These are phyloP conservation scores for Wickerhamiella dianesei DNA, from an alignment of 805 yeast genomes.

Conservation along the genomic window DNA sequence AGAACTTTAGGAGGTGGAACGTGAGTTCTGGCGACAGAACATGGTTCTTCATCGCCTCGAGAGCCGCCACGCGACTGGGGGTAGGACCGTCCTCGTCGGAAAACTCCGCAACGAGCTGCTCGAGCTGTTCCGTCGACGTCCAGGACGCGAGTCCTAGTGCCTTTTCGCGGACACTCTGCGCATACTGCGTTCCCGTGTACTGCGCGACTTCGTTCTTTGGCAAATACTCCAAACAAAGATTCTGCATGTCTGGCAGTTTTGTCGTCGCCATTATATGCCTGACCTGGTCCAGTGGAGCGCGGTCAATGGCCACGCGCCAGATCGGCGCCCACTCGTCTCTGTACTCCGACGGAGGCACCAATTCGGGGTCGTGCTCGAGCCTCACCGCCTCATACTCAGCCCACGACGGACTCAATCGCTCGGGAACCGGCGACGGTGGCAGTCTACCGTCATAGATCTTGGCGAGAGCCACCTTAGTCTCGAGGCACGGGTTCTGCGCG, in stretches of 20 bases:
- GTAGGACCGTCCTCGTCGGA: slow-evolving; percentile 34
- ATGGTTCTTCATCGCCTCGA: slow-evolving; percentile 27
- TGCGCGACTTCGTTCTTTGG: slow-evolving; percentile 3
- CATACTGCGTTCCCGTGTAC: slow-evolving; percentile 5
- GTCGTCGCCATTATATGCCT: neutral
- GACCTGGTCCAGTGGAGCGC: neutral
- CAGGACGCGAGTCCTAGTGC: neutral
- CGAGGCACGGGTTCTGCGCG: neutral
- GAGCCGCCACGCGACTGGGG: slow-evolving; percentile 34
- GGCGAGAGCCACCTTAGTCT: slow-evolving; percentile 1
- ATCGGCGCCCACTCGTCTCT: neutral
- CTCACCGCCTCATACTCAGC: slow-evolving; percentile 1
- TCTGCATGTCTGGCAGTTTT: neutral
- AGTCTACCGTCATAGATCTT: neutral
- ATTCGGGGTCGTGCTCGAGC: neutral
- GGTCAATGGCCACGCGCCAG: neutral
- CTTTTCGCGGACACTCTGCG: neutral
- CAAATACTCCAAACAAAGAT: neutral
- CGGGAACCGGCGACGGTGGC: neutral
- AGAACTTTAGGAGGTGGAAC: slow-evolving; percentile 13
- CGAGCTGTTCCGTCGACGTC: slow-evolving; percentile 18
- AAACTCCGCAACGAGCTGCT: slow-evolving; percentile 21
- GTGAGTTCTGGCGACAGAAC: neutral
- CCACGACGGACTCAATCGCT: neutral
- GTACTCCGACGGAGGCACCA: neutral